Percentiles rank a stretch among this genome's conserved stretches.
Evolutionary conservation across 768 basidiomycete genomes (phyloP).

Genomic region (Psilocybe cubensis): DNA sequence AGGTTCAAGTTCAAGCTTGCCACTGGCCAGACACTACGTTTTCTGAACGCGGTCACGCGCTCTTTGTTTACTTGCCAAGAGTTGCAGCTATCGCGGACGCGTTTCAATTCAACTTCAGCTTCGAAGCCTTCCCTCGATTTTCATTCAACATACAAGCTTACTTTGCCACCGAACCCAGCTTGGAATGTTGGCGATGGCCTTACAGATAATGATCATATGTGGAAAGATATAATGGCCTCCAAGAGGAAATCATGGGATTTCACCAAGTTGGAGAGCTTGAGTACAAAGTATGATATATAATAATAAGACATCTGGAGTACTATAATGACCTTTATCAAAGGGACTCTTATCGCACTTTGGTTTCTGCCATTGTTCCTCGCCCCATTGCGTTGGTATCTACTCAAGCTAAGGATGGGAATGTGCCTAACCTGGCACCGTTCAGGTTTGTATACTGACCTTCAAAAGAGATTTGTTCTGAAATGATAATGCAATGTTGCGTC

Average conservation of each 20-base stretch:
- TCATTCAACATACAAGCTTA: slow-evolving; percentile 33
- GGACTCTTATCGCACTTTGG: slow-evolving; percentile 53
- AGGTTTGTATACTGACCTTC: slow-evolving; percentile 41
- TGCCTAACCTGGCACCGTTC: slow-evolving; percentile 68
- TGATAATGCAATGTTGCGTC: neutral
- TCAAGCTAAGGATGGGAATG: slow-evolving; percentile 48
- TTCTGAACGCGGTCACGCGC: slow-evolving; percentile 16
- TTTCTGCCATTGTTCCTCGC: slow-evolving; percentile 63
- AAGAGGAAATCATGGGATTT: slow-evolving; percentile 42
- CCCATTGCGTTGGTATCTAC: slow-evolving; percentile 73
- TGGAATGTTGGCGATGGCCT: slow-evolving; percentile 49
- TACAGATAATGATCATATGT: slow-evolving; percentile 12
- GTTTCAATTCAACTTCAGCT: slow-evolving; percentile 9
- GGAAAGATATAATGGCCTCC: slow-evolving; percentile 33
- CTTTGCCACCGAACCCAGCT: slow-evolving; percentile 39
- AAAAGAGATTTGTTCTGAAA: neutral
- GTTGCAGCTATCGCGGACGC: slow-evolving; percentile 1
- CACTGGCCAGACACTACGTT: too few species aligned
- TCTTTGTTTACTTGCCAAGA: neutral
- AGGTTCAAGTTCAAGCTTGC: neutral
- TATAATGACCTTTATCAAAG: slow-evolving; percentile 18
- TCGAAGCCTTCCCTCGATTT: slow-evolving; percentile 27
- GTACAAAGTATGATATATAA: slow-evolving; percentile 3
- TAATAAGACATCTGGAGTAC: neutral
- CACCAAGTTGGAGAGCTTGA: slow-evolving; percentile 18